Base-by-base conservation (phyloP, 1,284 basidiomycete species). In the Vanrija pseudolonga region DNA sequence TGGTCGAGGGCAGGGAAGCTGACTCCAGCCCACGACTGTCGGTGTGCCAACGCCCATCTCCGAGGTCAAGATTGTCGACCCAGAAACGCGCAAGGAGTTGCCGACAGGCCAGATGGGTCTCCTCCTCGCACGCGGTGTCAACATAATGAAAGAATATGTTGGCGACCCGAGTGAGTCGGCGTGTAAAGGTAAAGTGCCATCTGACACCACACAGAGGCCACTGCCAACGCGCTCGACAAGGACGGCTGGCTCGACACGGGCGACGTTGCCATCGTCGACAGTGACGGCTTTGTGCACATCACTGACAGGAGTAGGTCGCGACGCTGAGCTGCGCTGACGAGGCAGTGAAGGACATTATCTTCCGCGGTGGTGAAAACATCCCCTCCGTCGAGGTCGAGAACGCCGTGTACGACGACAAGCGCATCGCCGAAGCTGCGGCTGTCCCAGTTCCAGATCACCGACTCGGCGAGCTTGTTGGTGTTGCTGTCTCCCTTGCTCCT, bases 281-380 rank as follows among this genome's bases (percentile, higher is more conserved):
- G 57, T 14, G 67, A 71, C 1, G 69, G 65, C 3, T 71, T 66
- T 47, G 26, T 71, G 38, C 68, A 64, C 44, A 68, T 71, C 51
- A 59, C 63, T 32, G 69, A 71, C 47, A 47, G 69, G 9, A 44
- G 54, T 56, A n/a, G 9, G 50, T 45, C 2, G 12, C 12, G 14
- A 12, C 11, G 32, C 32, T 15, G 4, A 14, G n/a, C 15, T 20
- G 3, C 2, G 37, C 43, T 51, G n/a, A 46, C 44, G 12, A 3
- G 7, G 19, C 43, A 67, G 39, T 67, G 24, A 71, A 71, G 55
- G 69, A 71, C 47, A 63, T 71, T 32, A 71, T 71, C 38, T 67
- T 71, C 19, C 66, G 69, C 6, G 69, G 69, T 19, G 69, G 69
- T 3, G 69, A 71, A 48, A 71, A 73, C 68, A 71, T 74, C 51